A percentile compares a stretch with the other conserved stretches of the same genome.
phyloP scores from a whole-genome alignment of 1,139 yeast genomes.

The Geotrichum klebahnii region DNA sequence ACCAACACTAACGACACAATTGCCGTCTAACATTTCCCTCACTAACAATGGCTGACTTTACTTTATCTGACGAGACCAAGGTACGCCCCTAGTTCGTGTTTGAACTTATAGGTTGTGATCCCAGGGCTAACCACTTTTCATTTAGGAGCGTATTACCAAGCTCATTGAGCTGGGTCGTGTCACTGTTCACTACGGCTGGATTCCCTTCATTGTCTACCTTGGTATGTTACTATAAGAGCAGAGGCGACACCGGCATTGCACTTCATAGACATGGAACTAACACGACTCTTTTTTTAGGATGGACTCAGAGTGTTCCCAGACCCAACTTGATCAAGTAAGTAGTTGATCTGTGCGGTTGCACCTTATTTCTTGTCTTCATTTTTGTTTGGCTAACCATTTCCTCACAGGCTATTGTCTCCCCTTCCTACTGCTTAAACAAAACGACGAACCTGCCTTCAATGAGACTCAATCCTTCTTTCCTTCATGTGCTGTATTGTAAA shows the following conservation, averaged over 20 bases:
- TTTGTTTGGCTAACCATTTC: constrained; percentile 17
- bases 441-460: no score
- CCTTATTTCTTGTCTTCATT: background rate
- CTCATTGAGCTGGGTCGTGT: constrained; percentile 80
- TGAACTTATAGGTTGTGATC: constrained; percentile 27
- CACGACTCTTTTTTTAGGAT: constrained; percentile 42
- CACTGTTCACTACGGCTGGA: constrained; percentile 92
- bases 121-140: background rate
- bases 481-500: background rate
- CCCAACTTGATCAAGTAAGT: constrained; percentile 69
- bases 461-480: no score
- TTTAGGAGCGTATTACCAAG: constrained; percentile 74
- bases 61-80: constrained; percentile 48
- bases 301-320: constrained; percentile 80
- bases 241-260: background rate
- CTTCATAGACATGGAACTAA: background rate
- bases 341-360: no score
- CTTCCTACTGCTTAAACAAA: constrained; percentile 63
- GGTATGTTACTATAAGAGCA: constrained; percentile 39
- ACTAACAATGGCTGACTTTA: constrained; percentile 38
- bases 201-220: constrained; percentile 87
- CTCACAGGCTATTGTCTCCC: constrained; percentile 51
- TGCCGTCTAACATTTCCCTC: no score
- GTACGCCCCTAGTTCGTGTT: constrained; percentile 31
- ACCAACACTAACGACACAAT: no score